These are phyloP conservation scores for Ceratocystis alfenasii DNA, from an alignment of 2,329 filamentous ascomycete genomes.

Conservation along the genomic window DNA sequence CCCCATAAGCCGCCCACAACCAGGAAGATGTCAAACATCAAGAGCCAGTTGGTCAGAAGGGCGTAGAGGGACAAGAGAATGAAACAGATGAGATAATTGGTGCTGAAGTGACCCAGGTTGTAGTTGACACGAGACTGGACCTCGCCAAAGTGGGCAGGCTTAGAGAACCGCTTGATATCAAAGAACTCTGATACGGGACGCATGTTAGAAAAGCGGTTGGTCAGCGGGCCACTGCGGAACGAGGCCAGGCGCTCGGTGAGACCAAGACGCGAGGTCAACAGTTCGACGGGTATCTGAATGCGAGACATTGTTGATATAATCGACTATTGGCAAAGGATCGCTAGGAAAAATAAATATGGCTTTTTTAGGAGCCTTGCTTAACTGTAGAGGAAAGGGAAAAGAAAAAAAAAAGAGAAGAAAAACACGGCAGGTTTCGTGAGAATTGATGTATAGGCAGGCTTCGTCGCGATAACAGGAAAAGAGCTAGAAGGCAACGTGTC, in stretches of 20 bases:
- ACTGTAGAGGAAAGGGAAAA: too few species aligned
- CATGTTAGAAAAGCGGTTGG: constrained; percentile 80
- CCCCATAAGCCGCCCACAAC: constrained; percentile 78
- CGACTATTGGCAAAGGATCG: not conserved
- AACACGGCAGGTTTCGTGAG: not conserved
- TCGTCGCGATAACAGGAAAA: constrained; percentile 13
- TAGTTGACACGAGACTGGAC: constrained; percentile 90
- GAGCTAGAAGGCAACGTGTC: constrained; percentile 14
- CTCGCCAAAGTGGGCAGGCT: constrained; percentile 82
- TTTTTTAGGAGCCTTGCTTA: too few species aligned
- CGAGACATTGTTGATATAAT: constrained; percentile 51
- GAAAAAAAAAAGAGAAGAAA: not conserved
- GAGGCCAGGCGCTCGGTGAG: constrained; percentile 72
- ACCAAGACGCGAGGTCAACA: constrained; percentile 82
- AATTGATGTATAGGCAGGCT: not conserved
- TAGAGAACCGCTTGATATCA: constrained; percentile 89
- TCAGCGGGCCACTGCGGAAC: constrained; percentile 59
- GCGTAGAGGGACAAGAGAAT: constrained; percentile 93
- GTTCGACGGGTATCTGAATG: constrained; percentile 86
- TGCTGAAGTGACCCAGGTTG: constrained; percentile 93
- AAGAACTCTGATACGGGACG: constrained; percentile 86
- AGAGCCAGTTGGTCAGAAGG: constrained; percentile 70
- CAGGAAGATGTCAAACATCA: constrained; percentile 87
- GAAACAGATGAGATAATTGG: constrained; percentile 93
- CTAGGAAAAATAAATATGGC: too few species aligned